phyloP scores from a whole-genome alignment of 1,284 basidiomycete genomes.

The Hymenochaete sp. region DNA sequence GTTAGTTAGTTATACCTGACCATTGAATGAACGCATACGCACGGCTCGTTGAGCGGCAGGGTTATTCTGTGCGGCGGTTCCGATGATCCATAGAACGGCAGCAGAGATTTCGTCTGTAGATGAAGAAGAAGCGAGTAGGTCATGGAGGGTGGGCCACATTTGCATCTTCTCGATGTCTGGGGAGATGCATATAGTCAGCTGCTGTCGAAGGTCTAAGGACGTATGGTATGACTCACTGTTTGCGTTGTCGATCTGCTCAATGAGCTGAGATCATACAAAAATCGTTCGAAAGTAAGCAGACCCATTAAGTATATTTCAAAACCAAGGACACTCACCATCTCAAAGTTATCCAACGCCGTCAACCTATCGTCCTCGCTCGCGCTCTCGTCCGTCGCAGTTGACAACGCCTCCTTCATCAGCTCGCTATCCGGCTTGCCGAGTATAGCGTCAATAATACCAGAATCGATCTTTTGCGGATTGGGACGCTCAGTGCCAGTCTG shows the following conservation, averaged over 20 bases:
- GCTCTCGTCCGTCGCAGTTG: slow-evolving; percentile 56
- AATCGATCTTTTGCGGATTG: slow-evolving; percentile 47
- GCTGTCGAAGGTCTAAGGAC: not conserved
- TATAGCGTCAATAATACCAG: slow-evolving; percentile 78
- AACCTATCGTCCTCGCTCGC: slow-evolving; percentile 60
- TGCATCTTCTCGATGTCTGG: slow-evolving; percentile 75
- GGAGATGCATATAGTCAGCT: not conserved
- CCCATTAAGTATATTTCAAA: not conserved
- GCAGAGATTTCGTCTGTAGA: slow-evolving; percentile 58
- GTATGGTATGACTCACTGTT: slow-evolving; percentile 48
- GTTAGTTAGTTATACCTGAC: not conserved
- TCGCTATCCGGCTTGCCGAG: slow-evolving; percentile 80
- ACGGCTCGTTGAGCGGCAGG: slow-evolving; percentile 83
- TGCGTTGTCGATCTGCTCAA: slow-evolving; percentile 94
- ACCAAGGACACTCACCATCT: slow-evolving; percentile 63
- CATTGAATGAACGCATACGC: slow-evolving; percentile 27
- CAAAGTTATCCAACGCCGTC: slow-evolving; percentile 85
- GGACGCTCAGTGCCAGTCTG: too few species aligned
- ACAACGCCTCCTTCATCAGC: slow-evolving; percentile 82
- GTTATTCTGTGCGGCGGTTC: slow-evolving; percentile 95
- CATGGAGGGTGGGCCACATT: slow-evolving; percentile 80
- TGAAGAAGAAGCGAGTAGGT: slow-evolving; percentile 47
- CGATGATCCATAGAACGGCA: slow-evolving; percentile 84
- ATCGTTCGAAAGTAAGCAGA: not conserved
- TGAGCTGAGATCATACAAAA: slow-evolving; percentile 44